A percentile compares a stretch with the other conserved stretches of the same genome.
Evolutionary conservation across 2,329 filamentous ascomycete species (phyloP).

Genomic region (Sphaceloma murrayae): DNA sequence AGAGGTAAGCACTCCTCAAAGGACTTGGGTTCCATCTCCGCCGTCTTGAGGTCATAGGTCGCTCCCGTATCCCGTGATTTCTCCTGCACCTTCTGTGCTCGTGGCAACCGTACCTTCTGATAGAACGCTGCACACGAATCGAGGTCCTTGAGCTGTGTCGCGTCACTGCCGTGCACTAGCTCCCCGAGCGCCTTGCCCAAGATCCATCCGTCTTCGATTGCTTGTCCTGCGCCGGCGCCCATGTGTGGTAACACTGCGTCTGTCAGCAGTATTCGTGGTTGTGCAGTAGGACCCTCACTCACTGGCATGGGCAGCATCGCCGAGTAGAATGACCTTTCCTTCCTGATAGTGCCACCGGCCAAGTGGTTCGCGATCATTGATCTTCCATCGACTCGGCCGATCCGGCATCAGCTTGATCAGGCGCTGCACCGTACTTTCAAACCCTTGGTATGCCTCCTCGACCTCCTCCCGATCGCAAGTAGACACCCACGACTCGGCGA

Average conservation of each 20-base stretch:
- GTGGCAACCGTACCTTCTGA: constrained; percentile 28
- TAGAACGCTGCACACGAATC: constrained; percentile 27
- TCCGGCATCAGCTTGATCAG: constrained; percentile 22
- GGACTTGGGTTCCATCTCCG: constrained; percentile 27
- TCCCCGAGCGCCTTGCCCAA: constrained; percentile 31
- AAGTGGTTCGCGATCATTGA: constrained; percentile 24
- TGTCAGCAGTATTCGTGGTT: too few species aligned
- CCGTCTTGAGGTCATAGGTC: constrained; percentile 31
- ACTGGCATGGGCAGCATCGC: constrained; percentile 54
- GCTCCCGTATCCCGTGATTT: constrained; percentile 28
- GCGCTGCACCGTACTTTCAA: constrained; percentile 24
- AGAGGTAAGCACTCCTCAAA: constrained; percentile 32
- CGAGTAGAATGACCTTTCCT: constrained; percentile 40
- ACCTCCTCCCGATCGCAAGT: constrained; percentile 25
- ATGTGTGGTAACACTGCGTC: constrained; percentile 42
- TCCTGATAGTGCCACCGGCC: constrained; percentile 35
- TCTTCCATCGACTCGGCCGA: constrained; percentile 22
- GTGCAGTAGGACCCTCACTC: constrained; percentile 6
- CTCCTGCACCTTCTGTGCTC: constrained; percentile 29
- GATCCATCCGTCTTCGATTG: constrained; percentile 40
- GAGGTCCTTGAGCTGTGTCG: constrained; percentile 19
- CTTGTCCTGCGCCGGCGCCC: constrained; percentile 40
- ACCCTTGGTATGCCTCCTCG: constrained; percentile 21
- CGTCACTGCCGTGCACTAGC: constrained; percentile 20
- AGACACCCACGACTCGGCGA: constrained; percentile 31